phyloP scores from a whole-genome alignment of 306 rosid genomes.

The Spatholobus suberectus region DNA sequence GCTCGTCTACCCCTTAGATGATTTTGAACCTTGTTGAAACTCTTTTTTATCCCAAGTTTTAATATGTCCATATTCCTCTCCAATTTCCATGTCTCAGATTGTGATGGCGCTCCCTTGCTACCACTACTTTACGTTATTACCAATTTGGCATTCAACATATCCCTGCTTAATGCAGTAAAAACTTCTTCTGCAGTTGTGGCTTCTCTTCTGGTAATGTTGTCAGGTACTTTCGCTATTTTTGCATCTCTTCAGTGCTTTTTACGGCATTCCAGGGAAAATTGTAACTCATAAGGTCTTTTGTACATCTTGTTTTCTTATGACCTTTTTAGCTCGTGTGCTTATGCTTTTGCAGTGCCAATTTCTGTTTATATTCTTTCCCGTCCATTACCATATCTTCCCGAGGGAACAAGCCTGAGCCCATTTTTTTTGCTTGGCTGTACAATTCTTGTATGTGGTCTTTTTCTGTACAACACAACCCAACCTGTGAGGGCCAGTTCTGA shows the following conservation, averaged over 20 bases:
- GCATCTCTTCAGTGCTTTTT: not conserved
- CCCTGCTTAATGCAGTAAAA: slow-evolving; percentile 74
- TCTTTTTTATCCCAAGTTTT: slow-evolving; percentile 1
- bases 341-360: slow-evolving; percentile 77
- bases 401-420: slow-evolving; percentile 72
- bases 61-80: not conserved
- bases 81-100: slow-evolving; percentile 55
- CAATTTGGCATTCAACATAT: slow-evolving; percentile 82
- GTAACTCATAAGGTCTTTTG: not conserved
- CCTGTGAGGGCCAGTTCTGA: slow-evolving; percentile 48
- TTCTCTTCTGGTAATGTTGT: slow-evolving; percentile 79
- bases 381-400: slow-evolving; percentile 83
- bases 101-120: slow-evolving; percentile 88
- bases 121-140: slow-evolving; percentile 75
- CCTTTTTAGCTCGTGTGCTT: slow-evolving; percentile 28
- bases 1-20: slow-evolving; percentile 26
- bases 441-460: slow-evolving; percentile 80
- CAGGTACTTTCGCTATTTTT: slow-evolving; percentile 57
- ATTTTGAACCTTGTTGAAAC: slow-evolving; percentile 10
- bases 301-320: not conserved
- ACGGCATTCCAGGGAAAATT: not conserved
- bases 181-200: slow-evolving; percentile 81
- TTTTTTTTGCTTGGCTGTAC: slow-evolving; percentile 73
- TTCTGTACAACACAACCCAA: slow-evolving; percentile 61
- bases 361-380: slow-evolving; percentile 78